phyloP scores from a whole-genome alignment of 768 basidiomycete genomes.

The Xerocomellus amylosporus region DNA sequence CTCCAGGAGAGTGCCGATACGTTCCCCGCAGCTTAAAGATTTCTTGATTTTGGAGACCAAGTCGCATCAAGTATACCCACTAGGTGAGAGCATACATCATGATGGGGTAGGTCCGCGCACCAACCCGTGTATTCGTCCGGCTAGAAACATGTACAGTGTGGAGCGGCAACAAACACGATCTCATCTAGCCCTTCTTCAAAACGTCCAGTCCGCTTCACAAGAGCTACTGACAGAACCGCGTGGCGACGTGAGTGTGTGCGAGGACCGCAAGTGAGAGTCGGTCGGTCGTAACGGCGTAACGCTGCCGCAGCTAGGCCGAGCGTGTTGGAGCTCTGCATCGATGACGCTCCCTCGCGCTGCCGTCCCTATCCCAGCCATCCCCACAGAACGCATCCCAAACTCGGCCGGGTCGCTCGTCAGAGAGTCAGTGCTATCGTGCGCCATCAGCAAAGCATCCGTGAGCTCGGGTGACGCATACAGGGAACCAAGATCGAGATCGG shows the following conservation, averaged over 20 bases:
- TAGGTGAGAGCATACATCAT: no score
- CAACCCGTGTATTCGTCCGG: conserved; percentile 33
- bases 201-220: conserved; percentile 7
- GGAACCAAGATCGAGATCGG: conserved; percentile 14
- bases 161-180: neutral
- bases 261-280: conserved; percentile 6
- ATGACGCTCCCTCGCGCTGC: conserved; percentile 35
- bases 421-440: conserved; percentile 26
- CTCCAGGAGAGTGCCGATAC: neutral
- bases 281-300: conserved; percentile 3
- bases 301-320: conserved; percentile 16
- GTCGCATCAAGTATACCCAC: no score
- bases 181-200: neutral
- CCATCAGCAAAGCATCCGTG: conserved; percentile 33
- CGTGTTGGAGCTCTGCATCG: conserved; percentile 8
- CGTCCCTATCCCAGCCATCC: conserved; percentile 50
- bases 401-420: conserved; percentile 18
- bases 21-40: no score
- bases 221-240: neutral
- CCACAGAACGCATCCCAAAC: conserved; percentile 19
- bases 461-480: conserved; percentile 27
- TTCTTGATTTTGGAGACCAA: no score
- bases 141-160: conserved; percentile 55
- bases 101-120: neutral
- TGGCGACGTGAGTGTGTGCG: neutral